Evolutionary conservation across 768 basidiomycete species (phyloP).

Genomic region (Amanita exitialis): DNA sequence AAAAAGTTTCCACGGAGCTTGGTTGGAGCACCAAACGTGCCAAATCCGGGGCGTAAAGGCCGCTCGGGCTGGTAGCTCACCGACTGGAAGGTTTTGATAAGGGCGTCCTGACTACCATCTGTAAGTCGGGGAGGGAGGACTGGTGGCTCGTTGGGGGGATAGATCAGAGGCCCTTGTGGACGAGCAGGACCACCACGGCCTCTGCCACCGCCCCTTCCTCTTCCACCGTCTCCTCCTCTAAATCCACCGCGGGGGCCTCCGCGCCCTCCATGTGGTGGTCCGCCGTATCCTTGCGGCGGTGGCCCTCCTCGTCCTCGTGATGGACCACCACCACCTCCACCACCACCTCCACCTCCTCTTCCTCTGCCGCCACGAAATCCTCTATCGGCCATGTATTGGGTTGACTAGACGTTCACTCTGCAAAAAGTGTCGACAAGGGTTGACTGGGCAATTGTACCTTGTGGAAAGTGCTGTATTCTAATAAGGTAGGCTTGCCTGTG

Average conservation of each 20-base stretch:
- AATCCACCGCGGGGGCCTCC: slow-evolving; percentile 16
- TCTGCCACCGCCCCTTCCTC: background rate
- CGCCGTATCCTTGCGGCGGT: background rate
- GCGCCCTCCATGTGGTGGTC: background rate
- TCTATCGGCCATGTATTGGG: slow-evolving; percentile 5
- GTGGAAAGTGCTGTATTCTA: background rate
- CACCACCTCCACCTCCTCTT: slow-evolving; percentile 18
- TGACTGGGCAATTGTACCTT: background rate
- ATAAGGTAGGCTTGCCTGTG: background rate
- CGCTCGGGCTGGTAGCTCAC: slow-evolving; percentile 22
- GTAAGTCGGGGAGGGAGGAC: slow-evolving; percentile 26
- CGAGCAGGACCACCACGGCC: slow-evolving; percentile 10
- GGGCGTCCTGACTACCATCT: slow-evolving; percentile 20
- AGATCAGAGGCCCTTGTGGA: background rate
- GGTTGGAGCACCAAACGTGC: slow-evolving; percentile 36
- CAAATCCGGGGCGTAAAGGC: slow-evolving; percentile 49
- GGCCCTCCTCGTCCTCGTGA: background rate
- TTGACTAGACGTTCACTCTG: background rate
- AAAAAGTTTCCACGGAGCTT: slow-evolving; percentile 58
- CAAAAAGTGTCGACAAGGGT: background rate
- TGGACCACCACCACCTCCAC: background rate
- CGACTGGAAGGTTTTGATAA: slow-evolving; percentile 28
- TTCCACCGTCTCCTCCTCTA: slow-evolving; percentile 9
- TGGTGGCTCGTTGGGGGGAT: slow-evolving; percentile 23
- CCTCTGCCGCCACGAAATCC: slow-evolving; percentile 13